Base-by-base conservation (phyloP, 2,329 filamentous ascomycete species). In the Cladosporium sp. region DNA sequence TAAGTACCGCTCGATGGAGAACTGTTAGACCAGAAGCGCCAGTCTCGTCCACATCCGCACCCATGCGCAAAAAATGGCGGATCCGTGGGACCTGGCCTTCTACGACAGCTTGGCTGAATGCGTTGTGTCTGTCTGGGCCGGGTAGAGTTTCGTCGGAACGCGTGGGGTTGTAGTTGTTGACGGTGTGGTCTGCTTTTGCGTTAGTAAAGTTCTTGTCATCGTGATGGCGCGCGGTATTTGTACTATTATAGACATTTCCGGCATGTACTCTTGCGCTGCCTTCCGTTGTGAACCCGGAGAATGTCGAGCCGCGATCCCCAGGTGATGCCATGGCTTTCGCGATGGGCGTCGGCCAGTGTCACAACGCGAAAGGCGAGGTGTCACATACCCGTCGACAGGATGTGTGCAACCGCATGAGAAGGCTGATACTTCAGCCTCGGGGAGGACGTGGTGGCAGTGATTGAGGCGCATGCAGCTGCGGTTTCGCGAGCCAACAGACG, bases 121-220 rank as follows among this genome's bases (percentile, higher is more conserved):
- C 24, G 24, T 24, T 24, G 24, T 24, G 24, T 24, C 24, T 24
- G 24, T 24, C 24, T 24, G 24, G 24, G 24, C 24, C 24, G 24
- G 24, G 24, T 24, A 24, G 24, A 24, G 24, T 24, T 24, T 24
- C 24, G 24, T 24, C 24, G 24, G 24, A 24, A 24, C 24, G 24
- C 24, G 24, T 24, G 24, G 24, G 24, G 24, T 24, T 24, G 24
- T 24, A 24, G 24, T 24, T 24, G 24, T 24, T 24, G 24, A 24
- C 24, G 38, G 38, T n/a, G 38, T 41, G 30, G 32, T 52, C 55
- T 58, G 41, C 18, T 77, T 1, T 30, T 36, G 34, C 47, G 44
- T 21, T 44, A 64, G 36, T 52, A 28, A 28, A 52, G 38, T 1
- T 14, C 6, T 18, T 15, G 8, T 6, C 15, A n/a, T n/a, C 2